A percentile compares a stretch with the other conserved stretches of the same genome.
Evolutionary conservation across 495 filamentous ascomycete species (phyloP).

Genomic region (Bombardia bombarda): DNA sequence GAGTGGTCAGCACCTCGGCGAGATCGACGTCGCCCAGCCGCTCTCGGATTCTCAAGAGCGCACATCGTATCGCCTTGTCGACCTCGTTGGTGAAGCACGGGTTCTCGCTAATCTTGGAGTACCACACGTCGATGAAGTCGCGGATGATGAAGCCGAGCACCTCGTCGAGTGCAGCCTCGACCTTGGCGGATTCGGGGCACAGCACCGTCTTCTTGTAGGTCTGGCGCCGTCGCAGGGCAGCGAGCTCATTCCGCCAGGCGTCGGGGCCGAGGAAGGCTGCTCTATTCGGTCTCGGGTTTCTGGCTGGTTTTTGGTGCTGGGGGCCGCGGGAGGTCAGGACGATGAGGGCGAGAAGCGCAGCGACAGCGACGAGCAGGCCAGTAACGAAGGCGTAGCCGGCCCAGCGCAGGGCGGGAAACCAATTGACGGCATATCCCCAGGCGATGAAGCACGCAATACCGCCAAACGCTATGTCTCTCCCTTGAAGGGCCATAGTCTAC

Average conservation of each 20-base stretch:
- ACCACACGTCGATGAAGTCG: slow-evolving; percentile 88
- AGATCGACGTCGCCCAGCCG: slow-evolving; percentile 66
- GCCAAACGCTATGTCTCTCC: slow-evolving; percentile 65
- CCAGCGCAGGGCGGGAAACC: slow-evolving; percentile 72
- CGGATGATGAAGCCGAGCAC: slow-evolving; percentile 68
- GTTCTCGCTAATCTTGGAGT: slow-evolving; percentile 73
- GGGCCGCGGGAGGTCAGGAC: slow-evolving; percentile 53
- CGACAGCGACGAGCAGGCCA: slow-evolving; percentile 49
- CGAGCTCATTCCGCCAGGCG: slow-evolving; percentile 61
- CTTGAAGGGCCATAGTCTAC: slow-evolving; percentile 67
- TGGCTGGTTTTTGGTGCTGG: slow-evolving; percentile 25
- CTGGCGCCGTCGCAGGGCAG: slow-evolving; percentile 47
- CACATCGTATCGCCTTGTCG: slow-evolving; percentile 67
- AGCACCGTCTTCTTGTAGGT: slow-evolving; percentile 49
- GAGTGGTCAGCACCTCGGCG: slow-evolving; percentile 69
- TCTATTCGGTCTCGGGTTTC: slow-evolving; percentile 33
- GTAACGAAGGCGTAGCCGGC: slow-evolving; percentile 68
- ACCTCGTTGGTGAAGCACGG: slow-evolving; percentile 76
- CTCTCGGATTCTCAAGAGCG: slow-evolving; percentile 62
- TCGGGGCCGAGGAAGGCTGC: slow-evolving; percentile 55
- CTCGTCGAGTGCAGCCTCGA: slow-evolving; percentile 75
- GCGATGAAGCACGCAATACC: slow-evolving; percentile 67
- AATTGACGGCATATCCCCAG: slow-evolving; percentile 76
- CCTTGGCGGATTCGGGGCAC: slow-evolving; percentile 67
- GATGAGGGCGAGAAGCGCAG: slow-evolving; percentile 47